Base-by-base conservation (phyloP, 2,329 filamentous ascomycete species). In the Colletotrichum spinosum region DNA sequence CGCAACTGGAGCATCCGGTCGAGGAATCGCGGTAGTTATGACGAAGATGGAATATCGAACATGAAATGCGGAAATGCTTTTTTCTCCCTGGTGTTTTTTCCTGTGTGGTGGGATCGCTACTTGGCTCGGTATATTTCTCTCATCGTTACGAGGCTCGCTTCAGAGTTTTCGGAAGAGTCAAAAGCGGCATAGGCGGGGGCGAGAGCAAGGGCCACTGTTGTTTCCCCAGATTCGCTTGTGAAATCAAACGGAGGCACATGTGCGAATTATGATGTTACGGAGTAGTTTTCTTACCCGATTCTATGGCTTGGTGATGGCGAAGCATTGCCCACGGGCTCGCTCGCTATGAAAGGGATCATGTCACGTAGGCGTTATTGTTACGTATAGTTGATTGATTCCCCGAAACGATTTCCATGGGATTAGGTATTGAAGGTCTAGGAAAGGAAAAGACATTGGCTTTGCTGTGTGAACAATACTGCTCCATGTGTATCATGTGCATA, bases 181-280 rank as follows among this genome's bases (percentile, higher is more conserved):
- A 34, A 13, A 54, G 38, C 25, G 41, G 44, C 34, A 41, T 53
- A 39, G 55, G 63, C 12, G 60, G 45, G 48, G 4, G 25, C 25
- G 25, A 25, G 25, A 25, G 25, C 25, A 5, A 25, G 25, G 25
- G 25, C 25, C 25, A 25, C 25, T 38, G 25, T 17, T 6, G 15
- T 52, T 53, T 41, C 11, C 25, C 52, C n/a, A 39, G 11, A 59
- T 49, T 41, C 49, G 59, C 37, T 15, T 61, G 4, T 58, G 37
- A 42, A 41, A 37, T 65, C 44, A 64, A 54, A 50, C 41, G 60
- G 54, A 41, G 59, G 54, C 49, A 62, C 45, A 37, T 65, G 11
- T 66, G 57, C 46, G 65, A 58, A 44, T 63, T 57, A 66, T 69
- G 59, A 61, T 68, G 65, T 25, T 57, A 59, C 37, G 67, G 67